Percentiles rank a stretch among this genome's conserved stretches.
Evolutionary conservation across 176 grass and related monocot genomes (phyloP).

Genomic region (Panicum miliaceum): DNA sequence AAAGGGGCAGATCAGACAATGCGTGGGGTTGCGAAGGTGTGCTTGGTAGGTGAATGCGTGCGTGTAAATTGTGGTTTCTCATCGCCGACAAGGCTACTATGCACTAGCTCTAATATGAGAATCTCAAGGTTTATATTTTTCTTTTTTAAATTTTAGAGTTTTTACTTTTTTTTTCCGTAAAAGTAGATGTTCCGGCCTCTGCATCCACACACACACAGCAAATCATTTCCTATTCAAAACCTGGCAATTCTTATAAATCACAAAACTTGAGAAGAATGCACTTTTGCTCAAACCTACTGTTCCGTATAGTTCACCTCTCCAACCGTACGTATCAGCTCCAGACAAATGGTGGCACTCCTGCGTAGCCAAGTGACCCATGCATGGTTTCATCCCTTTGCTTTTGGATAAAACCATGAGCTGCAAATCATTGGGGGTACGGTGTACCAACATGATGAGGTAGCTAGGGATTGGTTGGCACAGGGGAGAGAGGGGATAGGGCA

Average conservation of each 20-base stretch:
- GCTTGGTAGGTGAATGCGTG: not conserved
- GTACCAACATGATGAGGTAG: slow-evolving; percentile 22
- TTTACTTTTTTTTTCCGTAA: no score
- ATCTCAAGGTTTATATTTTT: no score
- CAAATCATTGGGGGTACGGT: slow-evolving; percentile 25
- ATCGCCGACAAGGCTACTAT: no score
- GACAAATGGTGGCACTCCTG: not conserved
- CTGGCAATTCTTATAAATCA: no score
- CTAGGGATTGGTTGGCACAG: slow-evolving; percentile 36
- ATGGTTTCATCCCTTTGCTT: not conserved
- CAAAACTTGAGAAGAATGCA: no score
- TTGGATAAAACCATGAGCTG: slow-evolving; percentile 30
- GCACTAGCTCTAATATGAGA: no score
- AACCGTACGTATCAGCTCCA: not conserved
- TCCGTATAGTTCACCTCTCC: not conserved
- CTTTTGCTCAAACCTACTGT: not conserved
- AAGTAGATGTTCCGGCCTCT: no score
- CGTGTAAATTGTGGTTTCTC: no score
- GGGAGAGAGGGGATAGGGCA: slow-evolving; percentile 6
- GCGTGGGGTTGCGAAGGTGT: not conserved
- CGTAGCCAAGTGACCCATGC: not conserved
- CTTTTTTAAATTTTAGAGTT: no score
- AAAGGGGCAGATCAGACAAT: not conserved
- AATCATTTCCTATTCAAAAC: no score
- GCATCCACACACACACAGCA: no score